A percentile compares a stretch with the other conserved stretches of the same genome.
These are phyloP conservation scores for Colletotrichum gigasporum DNA, from an alignment of 2,329 filamentous ascomycete species.

Conservation along the genomic window DNA sequence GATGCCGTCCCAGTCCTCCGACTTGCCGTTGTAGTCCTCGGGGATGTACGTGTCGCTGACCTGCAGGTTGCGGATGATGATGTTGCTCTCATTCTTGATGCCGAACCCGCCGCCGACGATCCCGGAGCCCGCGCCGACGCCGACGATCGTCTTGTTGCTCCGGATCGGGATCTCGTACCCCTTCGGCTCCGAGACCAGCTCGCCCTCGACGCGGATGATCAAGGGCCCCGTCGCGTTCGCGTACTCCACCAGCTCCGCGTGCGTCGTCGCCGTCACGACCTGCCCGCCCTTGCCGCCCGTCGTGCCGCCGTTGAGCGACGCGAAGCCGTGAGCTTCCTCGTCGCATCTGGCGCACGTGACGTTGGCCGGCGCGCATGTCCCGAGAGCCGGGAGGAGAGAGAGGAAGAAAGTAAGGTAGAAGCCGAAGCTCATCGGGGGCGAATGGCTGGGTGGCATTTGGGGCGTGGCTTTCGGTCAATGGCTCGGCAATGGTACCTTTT, in stretches of 20 bases:
- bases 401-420: not conserved
- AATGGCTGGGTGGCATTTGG: too few species aligned
- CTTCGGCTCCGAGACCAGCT: slow-evolving; percentile 38
- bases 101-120: slow-evolving; percentile 51
- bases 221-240: not conserved
- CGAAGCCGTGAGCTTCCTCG: slow-evolving; percentile 26
- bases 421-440: not conserved
- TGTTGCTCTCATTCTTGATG: slow-evolving; percentile 55
- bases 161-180: slow-evolving; percentile 51
- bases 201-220: slow-evolving; percentile 53
- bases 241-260: not conserved
- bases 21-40: not conserved
- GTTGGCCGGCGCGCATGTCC: not conserved
- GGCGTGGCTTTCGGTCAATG: not conserved
- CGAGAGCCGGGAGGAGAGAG: not conserved
- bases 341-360: not conserved
- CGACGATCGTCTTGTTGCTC: slow-evolving; percentile 59
- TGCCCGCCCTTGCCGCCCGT: slow-evolving; percentile 31
- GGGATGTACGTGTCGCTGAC: slow-evolving; percentile 54
- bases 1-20: not conserved
- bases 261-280: slow-evolving; percentile 26
- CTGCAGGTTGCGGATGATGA: slow-evolving; percentile 62
- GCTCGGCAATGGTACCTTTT: not conserved
- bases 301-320: slow-evolving; percentile 34
- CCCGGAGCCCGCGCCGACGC: slow-evolving; percentile 50